phyloP scores from a whole-genome alignment of 352 stramenopile species.

The Thalassiosira mediterranea region DNA sequence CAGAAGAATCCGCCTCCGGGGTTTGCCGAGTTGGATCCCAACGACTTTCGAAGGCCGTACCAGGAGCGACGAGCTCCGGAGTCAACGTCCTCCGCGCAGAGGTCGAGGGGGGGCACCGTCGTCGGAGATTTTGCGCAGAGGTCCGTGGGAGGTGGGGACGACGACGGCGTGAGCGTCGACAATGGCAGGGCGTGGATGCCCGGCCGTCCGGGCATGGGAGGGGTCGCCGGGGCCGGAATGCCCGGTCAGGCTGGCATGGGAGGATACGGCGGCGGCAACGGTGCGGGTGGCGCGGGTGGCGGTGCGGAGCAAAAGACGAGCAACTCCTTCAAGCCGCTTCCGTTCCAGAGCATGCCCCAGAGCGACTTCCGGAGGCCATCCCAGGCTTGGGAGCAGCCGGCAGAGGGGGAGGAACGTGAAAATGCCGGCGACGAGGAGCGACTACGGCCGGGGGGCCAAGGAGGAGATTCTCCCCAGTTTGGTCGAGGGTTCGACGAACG shows the following conservation, averaged over 20 bases:
- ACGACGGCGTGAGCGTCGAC: too few species aligned
- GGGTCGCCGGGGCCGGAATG: too few species aligned
- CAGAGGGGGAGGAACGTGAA: neutral
- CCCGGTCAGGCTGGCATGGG: too few species aligned
- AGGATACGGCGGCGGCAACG: neutral
- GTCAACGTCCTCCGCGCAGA: neutral
- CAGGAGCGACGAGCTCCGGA: neutral
- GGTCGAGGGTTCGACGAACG: neutral
- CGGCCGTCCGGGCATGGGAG: too few species aligned
- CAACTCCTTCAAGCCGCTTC: conserved; percentile 13
- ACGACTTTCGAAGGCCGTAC: conserved; percentile 1
- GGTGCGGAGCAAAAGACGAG: neutral
- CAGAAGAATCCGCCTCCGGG: neutral
- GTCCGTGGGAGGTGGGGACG: too few species aligned
- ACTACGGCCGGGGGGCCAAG: neutral
- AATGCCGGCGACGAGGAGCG: neutral
- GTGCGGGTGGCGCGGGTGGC: neutral
- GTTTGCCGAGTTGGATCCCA: neutral
- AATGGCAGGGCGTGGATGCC: too few species aligned
- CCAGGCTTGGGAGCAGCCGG: neutral
- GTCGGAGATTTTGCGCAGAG: too few species aligned
- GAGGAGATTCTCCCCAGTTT: neutral
- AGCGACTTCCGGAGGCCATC: conserved; percentile 9
- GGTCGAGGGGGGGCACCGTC: neutral
- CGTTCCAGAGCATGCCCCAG: conserved; percentile 23